A percentile compares a stretch with the other conserved stretches of the same genome.
Conservation (phyloP, 176 grass and related monocot species). For the Avena atlantica region DNA sequence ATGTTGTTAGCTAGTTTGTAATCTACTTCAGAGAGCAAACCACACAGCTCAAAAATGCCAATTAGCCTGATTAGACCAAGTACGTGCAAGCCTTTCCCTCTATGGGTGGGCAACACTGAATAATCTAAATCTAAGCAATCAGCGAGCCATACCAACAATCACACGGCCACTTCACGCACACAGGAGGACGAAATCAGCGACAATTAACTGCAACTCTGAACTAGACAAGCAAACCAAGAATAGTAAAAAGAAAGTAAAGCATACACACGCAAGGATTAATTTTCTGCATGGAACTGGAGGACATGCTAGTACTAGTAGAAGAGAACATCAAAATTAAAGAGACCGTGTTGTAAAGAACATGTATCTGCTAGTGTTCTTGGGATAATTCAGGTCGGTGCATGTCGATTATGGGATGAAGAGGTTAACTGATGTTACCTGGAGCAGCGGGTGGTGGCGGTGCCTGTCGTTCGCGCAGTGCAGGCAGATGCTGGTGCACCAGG, state of each 20-base stretch:
- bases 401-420: background rate
- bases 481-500: slow-evolving; percentile 84
- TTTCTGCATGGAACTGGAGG: too few relatives aligned
- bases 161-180: background rate
- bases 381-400: background rate
- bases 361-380: background rate
- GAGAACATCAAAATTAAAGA: too few relatives aligned
- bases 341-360: too few relatives aligned
- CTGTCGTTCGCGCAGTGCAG: slow-evolving; percentile 60
- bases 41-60: too few relatives aligned
- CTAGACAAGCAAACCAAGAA: background rate
- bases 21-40: too few relatives aligned
- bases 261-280: background rate
- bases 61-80: too few relatives aligned
- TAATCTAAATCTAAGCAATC: background rate
- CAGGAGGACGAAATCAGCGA: background rate
- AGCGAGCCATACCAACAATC: background rate
- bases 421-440: slow-evolving; percentile 49
- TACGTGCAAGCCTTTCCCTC: too few relatives aligned
- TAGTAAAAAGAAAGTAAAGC: background rate
- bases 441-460: slow-evolving; percentile 71
- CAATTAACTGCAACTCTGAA: background rate
- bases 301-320: too few relatives aligned
- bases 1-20: too few relatives aligned
- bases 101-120: too few relatives aligned